Base-by-base conservation (phyloP, 352 stramenopile species). In the Pythium insidiosum region DNA sequence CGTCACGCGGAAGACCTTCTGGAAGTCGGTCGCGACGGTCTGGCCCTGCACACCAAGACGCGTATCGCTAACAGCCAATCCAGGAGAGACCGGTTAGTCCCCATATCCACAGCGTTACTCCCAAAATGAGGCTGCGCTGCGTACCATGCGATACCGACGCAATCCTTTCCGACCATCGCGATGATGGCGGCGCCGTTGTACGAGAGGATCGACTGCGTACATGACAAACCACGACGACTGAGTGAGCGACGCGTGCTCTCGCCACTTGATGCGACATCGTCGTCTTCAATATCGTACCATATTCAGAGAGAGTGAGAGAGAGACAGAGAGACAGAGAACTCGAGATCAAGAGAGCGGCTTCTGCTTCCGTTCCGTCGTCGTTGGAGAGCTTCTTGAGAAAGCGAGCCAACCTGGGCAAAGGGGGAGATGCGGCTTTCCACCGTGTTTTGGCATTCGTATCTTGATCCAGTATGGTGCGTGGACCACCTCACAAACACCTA, bases 131-230 rank as follows among this genome's bases (percentile, higher is more conserved):
- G 28, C 15, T 34, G 28, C 28, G 33, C 16, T 4, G 37, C 58
- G 42, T 63, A 95, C 84, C 83, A 93, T 35, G 95, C 96, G 56
- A 99, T 99, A 22, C 88, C 97, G 24, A 99, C 95, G 66, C 97
- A 99, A 70, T 99, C 91, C 66, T 99, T 98, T 50, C 97, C 97
- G 20, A 94, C 86, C 97, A 99, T 99, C 50, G 94, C 97, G 60
- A 99, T 97, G 50, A 99, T 97, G 41, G 96, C 96, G 40, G 87
- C 88, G 54, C 97, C 97, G 70, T 99, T 99, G 75, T 99, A 99
- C 63, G 96, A 95, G 47, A 95, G 63, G 45, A 95, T 94, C 50
- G 73, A 86, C 76, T 88, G 26, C 13, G 41, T 33, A 19, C 28
- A 34, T 38, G 18, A 43, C 24, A 10, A 18, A 18, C 38, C 23